Conservation (phyloP, 306 rosid genomes). For the Mimosa pudica region DNA sequence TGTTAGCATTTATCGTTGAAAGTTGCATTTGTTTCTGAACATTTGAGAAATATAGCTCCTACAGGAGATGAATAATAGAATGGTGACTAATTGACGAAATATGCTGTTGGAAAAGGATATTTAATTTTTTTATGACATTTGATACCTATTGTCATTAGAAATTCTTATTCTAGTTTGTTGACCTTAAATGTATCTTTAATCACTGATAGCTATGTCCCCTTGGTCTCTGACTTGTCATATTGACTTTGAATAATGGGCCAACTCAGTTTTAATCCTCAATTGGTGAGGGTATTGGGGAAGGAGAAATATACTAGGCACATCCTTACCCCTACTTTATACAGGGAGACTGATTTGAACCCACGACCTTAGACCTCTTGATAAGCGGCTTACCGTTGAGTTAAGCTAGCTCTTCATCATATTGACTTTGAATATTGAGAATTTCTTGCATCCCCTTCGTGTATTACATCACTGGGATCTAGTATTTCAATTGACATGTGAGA, state of each 20-base stretch:
- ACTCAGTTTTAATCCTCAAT: too few species aligned
- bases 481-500: neutral
- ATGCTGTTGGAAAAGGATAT: neutral
- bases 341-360: too few species aligned
- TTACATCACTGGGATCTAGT: neutral
- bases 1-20: neutral
- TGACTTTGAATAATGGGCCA: neutral
- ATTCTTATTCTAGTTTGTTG: neutral
- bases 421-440: neutral
- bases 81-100: neutral
- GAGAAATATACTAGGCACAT: too few species aligned
- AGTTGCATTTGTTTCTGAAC: neutral
- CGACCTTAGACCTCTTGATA: too few species aligned
- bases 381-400: too few species aligned
- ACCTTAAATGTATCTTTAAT: neutral
- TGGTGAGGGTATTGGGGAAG: too few species aligned
- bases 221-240: neutral
- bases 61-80: neutral
- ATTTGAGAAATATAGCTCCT: neutral
- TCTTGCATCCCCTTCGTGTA: neutral
- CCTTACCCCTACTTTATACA: too few species aligned
- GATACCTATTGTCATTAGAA: neutral
- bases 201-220: neutral
- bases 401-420: neutral
- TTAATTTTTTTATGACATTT: neutral